These are phyloP conservation scores for Chaetomium sp. DNA, from an alignment of 2,329 filamentous ascomycete species.

Conservation along the genomic window DNA sequence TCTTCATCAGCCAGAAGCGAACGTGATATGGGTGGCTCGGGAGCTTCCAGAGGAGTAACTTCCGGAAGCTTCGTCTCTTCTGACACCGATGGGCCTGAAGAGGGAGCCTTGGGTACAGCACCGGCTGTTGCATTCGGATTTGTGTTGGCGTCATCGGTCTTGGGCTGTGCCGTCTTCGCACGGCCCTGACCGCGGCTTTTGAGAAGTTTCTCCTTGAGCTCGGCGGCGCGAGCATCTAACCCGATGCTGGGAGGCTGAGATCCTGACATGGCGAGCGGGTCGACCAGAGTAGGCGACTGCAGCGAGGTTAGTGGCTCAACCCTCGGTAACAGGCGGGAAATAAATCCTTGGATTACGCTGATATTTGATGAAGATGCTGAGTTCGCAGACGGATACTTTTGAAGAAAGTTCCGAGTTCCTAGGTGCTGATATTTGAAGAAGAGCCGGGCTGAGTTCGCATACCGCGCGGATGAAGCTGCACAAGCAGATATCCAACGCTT, in stretches of 20 bases:
- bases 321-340: neutral
- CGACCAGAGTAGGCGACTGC: neutral
- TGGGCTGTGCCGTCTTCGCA: slow-evolving; percentile 1
- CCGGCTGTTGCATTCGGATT: neutral
- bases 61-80: neutral
- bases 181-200: slow-evolving; percentile 23
- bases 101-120: neutral
- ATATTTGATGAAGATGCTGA: neutral
- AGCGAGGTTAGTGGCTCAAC: neutral
- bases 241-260: slow-evolving; percentile 12
- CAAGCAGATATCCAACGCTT: neutral
- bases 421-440: neutral
- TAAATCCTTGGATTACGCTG: neutral
- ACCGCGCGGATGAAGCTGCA: neutral
- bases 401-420: neutral
- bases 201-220: slow-evolving; percentile 34
- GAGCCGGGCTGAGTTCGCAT: neutral
- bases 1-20: slow-evolving; percentile 27
- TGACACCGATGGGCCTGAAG: neutral
- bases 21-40: slow-evolving; percentile 8
- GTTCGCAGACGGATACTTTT: neutral
- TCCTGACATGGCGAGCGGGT: slow-evolving; percentile 10
- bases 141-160: neutral
- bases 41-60: slow-evolving; percentile 15
- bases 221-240: slow-evolving; percentile 33